Base-by-base conservation (phyloP, 129 eudicot species). In the Tagetes erecta region DNA sequence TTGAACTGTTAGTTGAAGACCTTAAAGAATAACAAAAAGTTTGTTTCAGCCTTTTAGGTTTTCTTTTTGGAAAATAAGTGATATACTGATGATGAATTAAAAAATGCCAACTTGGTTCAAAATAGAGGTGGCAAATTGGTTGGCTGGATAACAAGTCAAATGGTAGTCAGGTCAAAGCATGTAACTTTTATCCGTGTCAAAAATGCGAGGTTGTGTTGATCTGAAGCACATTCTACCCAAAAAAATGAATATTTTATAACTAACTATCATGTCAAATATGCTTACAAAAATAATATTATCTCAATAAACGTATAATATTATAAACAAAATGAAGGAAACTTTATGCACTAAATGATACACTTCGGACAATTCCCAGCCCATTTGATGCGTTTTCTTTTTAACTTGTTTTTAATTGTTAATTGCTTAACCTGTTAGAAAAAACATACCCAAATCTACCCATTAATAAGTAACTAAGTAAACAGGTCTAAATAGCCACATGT, bases 1-100 rank as follows among this genome's bases (percentile, higher is more conserved):
- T 82, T 40, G 86, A 79, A 82, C 90, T 88, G 77, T 95, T 95
- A 71, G 96, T 83, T 63, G 94, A 91, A 72, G 81, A 73, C 91
- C 99, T 95, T 79, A 81, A 36, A 40, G 30, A 46, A 49, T 55
- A 36, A 64, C 33, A 70, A 7, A 3, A n/a, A 62, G n/a, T 70
- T 59, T 27, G 11, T 60, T 67, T 46, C 27, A 46, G 63, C 14
- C 40, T 64, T 39, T 7, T n/a, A 46, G 63, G 14, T 64, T 64
- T 39, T 7, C 13, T 4, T 38, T 64, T 13, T 12, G 47, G 47
- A 42, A 38, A 13, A 64, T 38, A 36, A n/a, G 68, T 64, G 9
- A 64, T 38, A 38, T 6, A n/a, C 38, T 37, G 27, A 14, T 60
- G 36, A 60, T 27, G 13, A 1, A 35, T 9, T 6, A 36, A 12